Conservation (phyloP, 2,329 filamentous ascomycete species). For the Verticillium isaacii region DNA sequence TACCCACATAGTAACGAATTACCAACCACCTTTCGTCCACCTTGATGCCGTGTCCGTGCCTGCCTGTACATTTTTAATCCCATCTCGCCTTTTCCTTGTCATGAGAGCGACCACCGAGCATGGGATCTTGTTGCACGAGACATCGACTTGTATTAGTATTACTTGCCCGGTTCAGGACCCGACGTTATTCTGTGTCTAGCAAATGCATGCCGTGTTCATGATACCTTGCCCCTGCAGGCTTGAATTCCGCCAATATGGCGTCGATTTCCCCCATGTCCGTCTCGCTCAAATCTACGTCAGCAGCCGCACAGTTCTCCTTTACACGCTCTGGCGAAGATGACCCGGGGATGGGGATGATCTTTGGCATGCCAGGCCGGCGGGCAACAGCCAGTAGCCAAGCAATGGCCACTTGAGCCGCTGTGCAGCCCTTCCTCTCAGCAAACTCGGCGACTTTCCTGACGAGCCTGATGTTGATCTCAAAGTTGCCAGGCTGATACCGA, state of each 20-base stretch:
- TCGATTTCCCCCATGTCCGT: slow-evolving; percentile 43
- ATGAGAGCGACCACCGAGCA: background rate
- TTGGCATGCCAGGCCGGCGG: slow-evolving; percentile 45
- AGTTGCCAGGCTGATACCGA: slow-evolving; percentile 45
- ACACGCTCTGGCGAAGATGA: slow-evolving; percentile 51
- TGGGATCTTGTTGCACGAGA: background rate
- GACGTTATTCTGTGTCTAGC: background rate
- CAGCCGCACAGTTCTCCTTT: slow-evolving; percentile 48
- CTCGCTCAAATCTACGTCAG: slow-evolving; percentile 37
- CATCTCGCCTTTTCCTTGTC: background rate
- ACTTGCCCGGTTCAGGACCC: too few species aligned
- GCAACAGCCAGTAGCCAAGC: slow-evolving; percentile 40
- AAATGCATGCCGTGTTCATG: background rate
- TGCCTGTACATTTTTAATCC: background rate
- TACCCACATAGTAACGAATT: background rate
- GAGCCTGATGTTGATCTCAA: slow-evolving; percentile 44
- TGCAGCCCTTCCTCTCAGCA: slow-evolving; percentile 42
- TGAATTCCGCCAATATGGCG: background rate
- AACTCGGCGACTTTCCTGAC: slow-evolving; percentile 39
- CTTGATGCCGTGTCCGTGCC: background rate
- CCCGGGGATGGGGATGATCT: slow-evolving; percentile 58
- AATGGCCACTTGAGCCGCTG: slow-evolving; percentile 47
- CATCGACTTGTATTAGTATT: too few species aligned
- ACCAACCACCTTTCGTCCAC: background rate
- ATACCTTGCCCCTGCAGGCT: background rate